phyloP scores from a whole-genome alignment of 257 asterid species.

The Linderniella brevidens region DNA sequence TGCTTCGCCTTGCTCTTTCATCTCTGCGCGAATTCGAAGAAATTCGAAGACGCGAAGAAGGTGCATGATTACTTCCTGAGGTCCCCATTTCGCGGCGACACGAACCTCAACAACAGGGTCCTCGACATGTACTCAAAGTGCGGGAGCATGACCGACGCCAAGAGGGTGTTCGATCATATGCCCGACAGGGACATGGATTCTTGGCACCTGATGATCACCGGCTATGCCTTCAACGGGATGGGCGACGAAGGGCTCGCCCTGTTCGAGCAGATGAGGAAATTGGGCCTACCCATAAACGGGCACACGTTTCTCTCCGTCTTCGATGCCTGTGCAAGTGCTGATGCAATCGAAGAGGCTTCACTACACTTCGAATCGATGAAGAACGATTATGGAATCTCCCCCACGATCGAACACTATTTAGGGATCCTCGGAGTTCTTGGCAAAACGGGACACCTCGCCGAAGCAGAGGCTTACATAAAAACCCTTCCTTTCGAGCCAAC shows the following conservation, averaged over 20 bases:
- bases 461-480: slow-evolving; percentile 54
- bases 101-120: slow-evolving; percentile 48
- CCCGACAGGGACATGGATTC: slow-evolving; percentile 70
- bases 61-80: slow-evolving; percentile 79
- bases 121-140: slow-evolving; percentile 76
- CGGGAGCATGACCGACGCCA: slow-evolving; percentile 78
- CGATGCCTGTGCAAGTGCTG: slow-evolving; percentile 91
- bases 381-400: slow-evolving; percentile 49
- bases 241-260: slow-evolving; percentile 86
- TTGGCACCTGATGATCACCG: slow-evolving; percentile 83
- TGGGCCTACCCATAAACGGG: slow-evolving; percentile 40
- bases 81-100: slow-evolving; percentile 55
- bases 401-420: slow-evolving; percentile 60
- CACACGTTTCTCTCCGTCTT: slow-evolving; percentile 71
- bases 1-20: slow-evolving; percentile 62
- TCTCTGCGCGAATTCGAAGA: slow-evolving; percentile 52
- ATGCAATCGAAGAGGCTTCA: slow-evolving; percentile 78
- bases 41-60: slow-evolving; percentile 73
- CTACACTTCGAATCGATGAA: slow-evolving; percentile 75
- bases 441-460: slow-evolving; percentile 71
- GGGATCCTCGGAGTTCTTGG: slow-evolving; percentile 72
- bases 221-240: slow-evolving; percentile 59
- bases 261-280: slow-evolving; percentile 67
- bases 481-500: slow-evolving; percentile 78
- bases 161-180: slow-evolving; percentile 87